Evolutionary conservation across 495 filamentous ascomycete genomes (phyloP), one percentile per base, ranked within the genome.

Genomic region (Thozetella sp.): DNA sequence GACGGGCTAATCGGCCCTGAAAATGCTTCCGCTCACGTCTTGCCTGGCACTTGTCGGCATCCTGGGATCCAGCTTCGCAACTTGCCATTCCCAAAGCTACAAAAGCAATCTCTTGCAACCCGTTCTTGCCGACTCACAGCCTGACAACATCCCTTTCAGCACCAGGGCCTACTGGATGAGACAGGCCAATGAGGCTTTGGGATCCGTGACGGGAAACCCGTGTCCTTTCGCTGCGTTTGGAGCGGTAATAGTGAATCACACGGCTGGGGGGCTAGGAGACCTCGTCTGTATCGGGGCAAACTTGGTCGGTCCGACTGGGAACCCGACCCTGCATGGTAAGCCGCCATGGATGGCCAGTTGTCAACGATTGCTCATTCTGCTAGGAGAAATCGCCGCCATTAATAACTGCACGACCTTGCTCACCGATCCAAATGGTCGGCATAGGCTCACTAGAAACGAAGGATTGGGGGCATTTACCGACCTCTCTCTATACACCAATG

Each of bases 401-500:
- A 74, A 68, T 23, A 83, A 82, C 64, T 85, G 83, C 67, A 75
- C 81, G 0, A 37, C 46, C 9, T 72, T 85, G 55, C 71, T 86
- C 0, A 76, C 74, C 1, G 74, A 77, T 58, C 72, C 77, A 0
- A 25, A 61, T 2, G 81, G 79, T 0, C 64, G 63, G 0, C 83
- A 80, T 63, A 76, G 72, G 12, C 64, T 85, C 17, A 72, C 54
- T 3, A 58, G 76, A 0, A 48, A 69, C 19, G 75, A 73, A 54
- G 73, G 77, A 0, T 51, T 74, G 12, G 69, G 61, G 22, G 82
- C 81, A 19, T 84, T 80, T 55, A 46, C 62, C n/a, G 56, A 76
- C 30, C 61, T 86, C 19, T 72, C 74, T 10, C 67, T 85, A 3
- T 86, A 86, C 68, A 86, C 83, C 9, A 85, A 81, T 65, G 81